phyloP scores from a whole-genome alignment of 116 monocot species.

The Dioscorea cayenensis region DNA sequence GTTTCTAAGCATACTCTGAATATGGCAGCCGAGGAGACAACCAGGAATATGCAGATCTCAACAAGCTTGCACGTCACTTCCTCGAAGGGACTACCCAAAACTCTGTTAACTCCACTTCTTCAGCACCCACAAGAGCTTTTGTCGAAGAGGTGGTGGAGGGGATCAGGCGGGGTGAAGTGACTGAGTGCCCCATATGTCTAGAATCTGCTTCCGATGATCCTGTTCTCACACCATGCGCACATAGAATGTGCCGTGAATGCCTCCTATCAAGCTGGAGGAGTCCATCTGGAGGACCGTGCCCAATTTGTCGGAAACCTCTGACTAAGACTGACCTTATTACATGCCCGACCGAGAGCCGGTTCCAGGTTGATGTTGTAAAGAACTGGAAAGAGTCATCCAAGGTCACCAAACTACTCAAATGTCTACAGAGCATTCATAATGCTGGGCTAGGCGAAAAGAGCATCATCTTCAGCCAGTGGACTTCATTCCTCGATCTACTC shows the following conservation, averaged over 20 bases:
- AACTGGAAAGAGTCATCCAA: conserved; percentile 84
- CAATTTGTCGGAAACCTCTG: conserved; percentile 54
- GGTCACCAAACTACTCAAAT: conserved; percentile 48
- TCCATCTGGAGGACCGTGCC: conserved; percentile 58
- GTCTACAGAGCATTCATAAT: conserved; percentile 26
- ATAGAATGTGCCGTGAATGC: conserved; percentile 86
- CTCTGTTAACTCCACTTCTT: neutral
- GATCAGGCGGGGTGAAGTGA: conserved; percentile 50
- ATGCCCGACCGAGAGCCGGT: conserved; percentile 42
- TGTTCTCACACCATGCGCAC: conserved; percentile 77
- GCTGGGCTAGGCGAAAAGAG: conserved; percentile 60
- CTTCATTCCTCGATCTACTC: conserved; percentile 72
- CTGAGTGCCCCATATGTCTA: conserved; percentile 85
- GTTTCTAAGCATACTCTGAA: neutral
- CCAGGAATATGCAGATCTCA: conserved; percentile 48
- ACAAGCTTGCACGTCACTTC: conserved; percentile 51
- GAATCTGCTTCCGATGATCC: conserved; percentile 87
- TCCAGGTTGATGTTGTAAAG: conserved; percentile 48
- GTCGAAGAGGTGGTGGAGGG: conserved; percentile 76
- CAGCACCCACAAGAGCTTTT: conserved; percentile 32
- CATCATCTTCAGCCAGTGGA: conserved; percentile 93
- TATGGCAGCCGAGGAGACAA: conserved; percentile 36
- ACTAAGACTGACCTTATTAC: conserved; percentile 47
- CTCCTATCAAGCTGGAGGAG: conserved; percentile 63
- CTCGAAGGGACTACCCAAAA: conserved; percentile 19